Evolutionary conservation across 2,329 filamentous ascomycete genomes (phyloP).

Genomic region (Coniochaeta pulveracea): DNA sequence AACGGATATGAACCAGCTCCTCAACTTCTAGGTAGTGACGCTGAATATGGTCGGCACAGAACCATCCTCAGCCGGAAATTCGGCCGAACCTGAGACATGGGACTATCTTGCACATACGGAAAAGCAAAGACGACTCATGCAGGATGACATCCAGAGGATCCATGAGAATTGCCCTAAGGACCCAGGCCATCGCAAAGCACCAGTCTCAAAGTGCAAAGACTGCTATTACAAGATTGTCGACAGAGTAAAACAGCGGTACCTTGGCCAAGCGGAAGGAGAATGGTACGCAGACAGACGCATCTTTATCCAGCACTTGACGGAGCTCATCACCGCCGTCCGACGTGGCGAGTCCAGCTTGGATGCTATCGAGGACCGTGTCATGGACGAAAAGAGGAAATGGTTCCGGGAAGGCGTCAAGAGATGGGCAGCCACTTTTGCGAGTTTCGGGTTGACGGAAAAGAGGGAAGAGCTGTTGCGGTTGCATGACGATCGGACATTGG

Average conservation of each 20-base stretch:
- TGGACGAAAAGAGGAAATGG: conserved; percentile 40
- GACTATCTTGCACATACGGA: conserved; percentile 10
- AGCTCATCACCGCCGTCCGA: conserved; percentile 35
- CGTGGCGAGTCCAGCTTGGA: conserved; percentile 28
- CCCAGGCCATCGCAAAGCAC: conserved; percentile 24
- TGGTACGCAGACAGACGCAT: conserved; percentile 39
- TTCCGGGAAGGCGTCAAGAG: conserved; percentile 24
- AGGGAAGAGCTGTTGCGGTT: conserved; percentile 1
- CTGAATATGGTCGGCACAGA: not conserved
- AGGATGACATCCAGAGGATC: conserved; percentile 28
- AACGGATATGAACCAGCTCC: too few species aligned
- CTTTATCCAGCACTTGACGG: conserved; percentile 38
- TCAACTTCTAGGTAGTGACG: too few species aligned
- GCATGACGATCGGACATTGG: conserved; percentile 8
- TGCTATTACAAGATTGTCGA: conserved; percentile 38
- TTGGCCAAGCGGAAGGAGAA: conserved; percentile 24
- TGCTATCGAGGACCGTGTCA: conserved; percentile 36
- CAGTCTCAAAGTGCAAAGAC: conserved; percentile 31
- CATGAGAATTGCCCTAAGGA: conserved; percentile 28
- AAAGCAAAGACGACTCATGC: conserved; percentile 19
- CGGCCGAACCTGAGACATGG: conserved; percentile 10
- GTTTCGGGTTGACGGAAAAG: not conserved
- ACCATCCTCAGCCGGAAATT: not conserved
- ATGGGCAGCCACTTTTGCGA: conserved; percentile 1
- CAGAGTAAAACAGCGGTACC: conserved; percentile 28